Evolutionary conservation across 805 yeast species (phyloP), one percentile per base, ranked within the genome.

Genomic region (Kluyveromyces starmeri): DNA sequence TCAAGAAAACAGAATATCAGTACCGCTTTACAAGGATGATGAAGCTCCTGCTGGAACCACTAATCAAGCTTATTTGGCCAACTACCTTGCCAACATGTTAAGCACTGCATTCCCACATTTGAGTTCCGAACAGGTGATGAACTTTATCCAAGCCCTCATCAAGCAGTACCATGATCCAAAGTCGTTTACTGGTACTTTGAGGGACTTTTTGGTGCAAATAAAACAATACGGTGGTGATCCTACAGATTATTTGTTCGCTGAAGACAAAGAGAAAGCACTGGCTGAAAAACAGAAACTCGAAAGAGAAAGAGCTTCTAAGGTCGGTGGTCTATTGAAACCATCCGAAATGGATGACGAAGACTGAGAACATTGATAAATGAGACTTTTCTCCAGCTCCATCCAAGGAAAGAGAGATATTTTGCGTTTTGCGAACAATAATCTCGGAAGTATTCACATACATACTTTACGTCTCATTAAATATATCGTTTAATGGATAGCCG

Each of bases 161-260:
- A 59, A 73, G 11, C 77, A 79, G 35, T 84, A 84, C 53, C 76
- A 71, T 39, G 92, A 84, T 50, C 78, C 77, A 40, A 56, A 59
- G 42, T 81, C 75, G 54, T 92, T 92, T 67, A 78, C 76, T 60
- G 84, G 84, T 34, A 79, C 82, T 8, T 68, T 92, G 48, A 79
- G 97, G 61, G 99, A 92, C 62, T 92, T 92, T 73, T 71, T 92
- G 57, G 94, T 92, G 27, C 97, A 92, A 65, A 83, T 89, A 59
- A 88, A 86, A 62, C 95, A 89, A 62, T 75, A 73, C 53, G 98
- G 97, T 40, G 97, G 97, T 20, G 95, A 84, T 57, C 78, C 94
- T 37, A 85, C 95, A 15, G 96, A 88, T 57, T 92, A 92, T 57
- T 67, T 89, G 56, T 89, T 79, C 61, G 94, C 94, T 8, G 97